A percentile compares a stretch with the other conserved stretches of the same genome.
phyloP scores from a whole-genome alignment of 106 monocot species.

The Dendrobium chrysotoxum region DNA sequence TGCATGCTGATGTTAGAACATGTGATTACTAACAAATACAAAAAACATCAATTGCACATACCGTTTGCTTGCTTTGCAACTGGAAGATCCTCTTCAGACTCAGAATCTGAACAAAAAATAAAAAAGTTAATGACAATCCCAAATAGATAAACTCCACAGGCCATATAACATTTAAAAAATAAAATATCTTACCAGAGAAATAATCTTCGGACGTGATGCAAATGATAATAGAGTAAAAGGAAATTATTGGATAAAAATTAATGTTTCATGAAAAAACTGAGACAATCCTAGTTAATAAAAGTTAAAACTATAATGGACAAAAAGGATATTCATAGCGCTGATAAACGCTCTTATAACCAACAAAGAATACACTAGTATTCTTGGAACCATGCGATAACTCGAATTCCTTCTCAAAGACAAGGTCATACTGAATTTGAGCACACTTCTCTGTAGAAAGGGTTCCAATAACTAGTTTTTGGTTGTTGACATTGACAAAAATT shows the following conservation, averaged over 20 bases:
- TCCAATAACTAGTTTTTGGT: slow-evolving; percentile 50
- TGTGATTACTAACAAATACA: background rate
- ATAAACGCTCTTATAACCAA: slow-evolving; percentile 40
- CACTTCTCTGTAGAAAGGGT: slow-evolving; percentile 44
- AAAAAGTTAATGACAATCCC: background rate
- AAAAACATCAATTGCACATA: slow-evolving; percentile 7
- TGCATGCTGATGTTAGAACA: background rate
- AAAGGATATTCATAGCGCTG: slow-evolving; percentile 47
- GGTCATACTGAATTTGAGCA: slow-evolving; percentile 52
- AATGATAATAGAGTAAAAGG: background rate
- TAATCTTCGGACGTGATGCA: slow-evolving; percentile 4
- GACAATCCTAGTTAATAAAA: background rate
- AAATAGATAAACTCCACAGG: background rate
- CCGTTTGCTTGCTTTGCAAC: slow-evolving; percentile 22
- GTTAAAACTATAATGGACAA: background rate
- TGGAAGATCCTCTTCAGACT: slow-evolving; percentile 23
- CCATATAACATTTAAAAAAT: background rate
- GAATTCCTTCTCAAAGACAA: slow-evolving; percentile 77
- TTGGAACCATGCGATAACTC: slow-evolving; percentile 63
- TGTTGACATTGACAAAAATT: slow-evolving; percentile 38
- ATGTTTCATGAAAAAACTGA: background rate
- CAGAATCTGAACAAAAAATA: slow-evolving; percentile 11
- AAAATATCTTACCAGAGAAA: background rate
- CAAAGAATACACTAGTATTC: slow-evolving; percentile 42
- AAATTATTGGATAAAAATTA: background rate